Evolutionary conservation across 805 yeast species (phyloP).

Genomic region (Barnettozyma vustinii): DNA sequence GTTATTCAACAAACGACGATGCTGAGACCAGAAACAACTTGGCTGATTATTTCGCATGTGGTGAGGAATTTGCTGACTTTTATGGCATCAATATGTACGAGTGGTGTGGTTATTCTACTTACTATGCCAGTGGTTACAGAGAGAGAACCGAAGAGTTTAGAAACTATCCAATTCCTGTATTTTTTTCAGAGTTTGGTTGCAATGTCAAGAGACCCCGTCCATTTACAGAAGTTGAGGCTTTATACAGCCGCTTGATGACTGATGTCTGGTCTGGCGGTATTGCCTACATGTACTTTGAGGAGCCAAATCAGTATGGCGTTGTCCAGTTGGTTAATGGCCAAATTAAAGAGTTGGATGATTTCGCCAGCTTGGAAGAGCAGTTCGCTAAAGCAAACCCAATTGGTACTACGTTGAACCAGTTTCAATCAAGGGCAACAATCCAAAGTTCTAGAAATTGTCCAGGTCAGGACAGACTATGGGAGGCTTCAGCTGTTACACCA

Average conservation of each 20-base stretch:
- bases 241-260: slow-evolving; percentile 65
- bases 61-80: slow-evolving; percentile 60
- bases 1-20: slow-evolving; percentile 91
- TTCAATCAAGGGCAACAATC: slow-evolving; percentile 18
- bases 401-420: slow-evolving; percentile 29
- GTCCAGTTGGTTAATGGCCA: slow-evolving; percentile 41
- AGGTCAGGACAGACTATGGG: slow-evolving; percentile 46
- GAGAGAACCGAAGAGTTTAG: slow-evolving; percentile 57
- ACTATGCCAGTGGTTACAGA: slow-evolving; percentile 58
- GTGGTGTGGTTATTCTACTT: slow-evolving; percentile 75
- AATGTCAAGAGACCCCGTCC: slow-evolving; percentile 61
- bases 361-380: slow-evolving; percentile 48
- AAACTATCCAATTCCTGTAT: slow-evolving; percentile 64
- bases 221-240: slow-evolving; percentile 63
- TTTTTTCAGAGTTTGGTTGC: slow-evolving; percentile 82
- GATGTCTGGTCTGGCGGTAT: slow-evolving; percentile 84
- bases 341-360: slow-evolving; percentile 56
- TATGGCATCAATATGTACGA: slow-evolving; percentile 85
- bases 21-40: slow-evolving; percentile 68
- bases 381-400: slow-evolving; percentile 44
- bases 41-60: slow-evolving; percentile 87
- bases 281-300: slow-evolving; percentile 79
- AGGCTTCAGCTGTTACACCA: slow-evolving; percentile 55
- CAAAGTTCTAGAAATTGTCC: slow-evolving; percentile 46
- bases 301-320: slow-evolving; percentile 68